These are phyloP conservation scores for Basidioascus undulatus DNA, from an alignment of 768 basidiomycete species.

Conservation along the genomic window DNA sequence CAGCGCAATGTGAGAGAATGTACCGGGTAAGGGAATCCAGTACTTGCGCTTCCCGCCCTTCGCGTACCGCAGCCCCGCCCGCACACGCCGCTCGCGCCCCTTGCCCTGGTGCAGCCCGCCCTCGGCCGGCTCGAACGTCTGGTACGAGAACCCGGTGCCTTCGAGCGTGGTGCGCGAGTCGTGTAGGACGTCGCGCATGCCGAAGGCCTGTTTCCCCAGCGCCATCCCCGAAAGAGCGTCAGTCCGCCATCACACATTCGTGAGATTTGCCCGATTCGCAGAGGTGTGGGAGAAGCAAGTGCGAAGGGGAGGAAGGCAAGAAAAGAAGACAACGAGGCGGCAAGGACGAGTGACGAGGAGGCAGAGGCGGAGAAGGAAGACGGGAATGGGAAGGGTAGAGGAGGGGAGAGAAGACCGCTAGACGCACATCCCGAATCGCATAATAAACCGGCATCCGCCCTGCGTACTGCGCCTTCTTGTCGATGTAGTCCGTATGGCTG, in stretches of 20 bases:
- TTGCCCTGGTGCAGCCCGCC: slow-evolving; percentile 75
- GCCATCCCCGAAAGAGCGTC: too few species aligned
- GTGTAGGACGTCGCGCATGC: slow-evolving; percentile 75
- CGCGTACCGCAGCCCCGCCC: slow-evolving; percentile 74
- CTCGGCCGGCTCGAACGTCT: slow-evolving; percentile 87
- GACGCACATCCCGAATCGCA: slow-evolving; percentile 68
- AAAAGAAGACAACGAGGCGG: neutral
- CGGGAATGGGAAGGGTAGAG: too few species aligned
- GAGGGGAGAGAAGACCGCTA: too few species aligned
- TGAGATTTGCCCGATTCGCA: too few species aligned
- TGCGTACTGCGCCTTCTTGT: slow-evolving; percentile 33
- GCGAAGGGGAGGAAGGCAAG: neutral
- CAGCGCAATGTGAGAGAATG: too few species aligned
- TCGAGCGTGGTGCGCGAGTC: slow-evolving; percentile 59
- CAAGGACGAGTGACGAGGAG: slow-evolving; percentile 14
- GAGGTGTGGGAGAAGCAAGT: too few species aligned
- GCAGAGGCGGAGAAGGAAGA: too few species aligned
- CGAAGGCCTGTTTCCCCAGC: too few species aligned
- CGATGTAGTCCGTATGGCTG: slow-evolving; percentile 66
- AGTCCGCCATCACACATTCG: too few species aligned
- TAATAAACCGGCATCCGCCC: slow-evolving; percentile 75
- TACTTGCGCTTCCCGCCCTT: slow-evolving; percentile 83
- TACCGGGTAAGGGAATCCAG: slow-evolving; percentile 91
- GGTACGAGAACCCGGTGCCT: slow-evolving; percentile 82
- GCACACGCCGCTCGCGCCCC: slow-evolving; percentile 62